phyloP scores from a whole-genome alignment of 371 early-diverging fungal species.

The Phascolomyces articulosus region DNA sequence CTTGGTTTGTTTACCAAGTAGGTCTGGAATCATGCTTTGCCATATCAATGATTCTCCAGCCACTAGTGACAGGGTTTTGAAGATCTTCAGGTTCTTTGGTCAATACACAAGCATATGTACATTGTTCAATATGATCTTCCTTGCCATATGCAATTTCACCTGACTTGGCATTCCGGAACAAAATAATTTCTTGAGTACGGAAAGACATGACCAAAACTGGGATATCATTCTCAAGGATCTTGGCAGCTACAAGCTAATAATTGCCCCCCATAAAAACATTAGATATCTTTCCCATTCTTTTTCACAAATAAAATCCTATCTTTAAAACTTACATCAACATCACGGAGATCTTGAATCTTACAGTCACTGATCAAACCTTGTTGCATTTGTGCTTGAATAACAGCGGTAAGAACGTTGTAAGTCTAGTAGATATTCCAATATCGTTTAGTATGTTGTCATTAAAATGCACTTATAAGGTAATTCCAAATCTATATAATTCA shows the following conservation, averaged over 20 bases:
- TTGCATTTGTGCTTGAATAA: conserved; percentile 82
- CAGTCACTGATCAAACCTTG: conserved; percentile 92
- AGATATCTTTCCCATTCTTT: neutral
- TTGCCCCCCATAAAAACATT: neutral
- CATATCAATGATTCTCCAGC: conserved; percentile 92
- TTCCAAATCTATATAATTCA: too few species aligned
- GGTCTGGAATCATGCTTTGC: conserved; percentile 79
- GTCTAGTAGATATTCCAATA: conserved; percentile 50
- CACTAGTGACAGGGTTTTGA: conserved; percentile 86
- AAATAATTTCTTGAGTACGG: conserved; percentile 91
- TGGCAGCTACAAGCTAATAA: conserved; percentile 69
- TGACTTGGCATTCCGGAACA: conserved; percentile 87
- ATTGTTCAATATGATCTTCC: conserved; percentile 90
- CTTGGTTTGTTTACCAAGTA: conserved; percentile 54
- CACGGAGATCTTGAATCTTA: conserved; percentile 90
- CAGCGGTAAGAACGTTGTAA: conserved; percentile 86
- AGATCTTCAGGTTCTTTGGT: conserved; percentile 87
- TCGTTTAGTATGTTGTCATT: too few species aligned
- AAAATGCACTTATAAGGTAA: too few species aligned
- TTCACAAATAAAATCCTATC: neutral
- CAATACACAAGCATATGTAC: conserved; percentile 85
- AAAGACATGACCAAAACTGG: conserved; percentile 91
- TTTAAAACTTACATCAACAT: conserved; percentile 74
- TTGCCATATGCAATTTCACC: conserved; percentile 87
- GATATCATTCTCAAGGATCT: conserved; percentile 89